A percentile compares a stretch with the other conserved stretches of the same genome.
phyloP scores from a whole-genome alignment of 1,284 basidiomycete species.

The Microbotryum scabiosae region DNA sequence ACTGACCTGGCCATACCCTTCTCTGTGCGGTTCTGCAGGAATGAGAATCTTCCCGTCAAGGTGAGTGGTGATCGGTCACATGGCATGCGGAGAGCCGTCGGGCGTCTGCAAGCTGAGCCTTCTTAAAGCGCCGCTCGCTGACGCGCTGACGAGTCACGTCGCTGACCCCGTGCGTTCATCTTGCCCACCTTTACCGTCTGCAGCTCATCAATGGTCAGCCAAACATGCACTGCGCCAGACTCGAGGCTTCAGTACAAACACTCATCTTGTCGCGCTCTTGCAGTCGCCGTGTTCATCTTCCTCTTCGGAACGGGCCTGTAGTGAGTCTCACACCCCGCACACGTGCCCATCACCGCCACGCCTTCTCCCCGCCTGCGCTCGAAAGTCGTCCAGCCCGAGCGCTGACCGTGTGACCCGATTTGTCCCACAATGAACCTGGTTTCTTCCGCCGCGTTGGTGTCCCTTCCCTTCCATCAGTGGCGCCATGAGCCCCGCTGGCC shows the following conservation, averaged over 20 bases:
- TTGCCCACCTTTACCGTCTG: background rate
- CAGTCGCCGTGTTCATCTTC: conserved; percentile 22
- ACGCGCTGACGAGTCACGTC: background rate
- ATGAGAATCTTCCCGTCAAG: conserved; percentile 28
- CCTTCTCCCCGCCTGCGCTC: background rate
- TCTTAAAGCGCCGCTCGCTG: background rate
- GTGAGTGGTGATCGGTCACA: background rate
- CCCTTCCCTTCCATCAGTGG: background rate
- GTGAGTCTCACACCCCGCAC: conserved; percentile 3
- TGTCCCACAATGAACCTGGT: background rate
- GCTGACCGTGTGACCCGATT: too few relatives aligned
- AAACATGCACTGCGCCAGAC: background rate
- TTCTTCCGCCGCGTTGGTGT: background rate
- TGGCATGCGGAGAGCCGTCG: background rate
- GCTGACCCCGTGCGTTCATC: background rate
- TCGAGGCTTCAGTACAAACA: background rate
- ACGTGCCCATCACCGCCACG: too few relatives aligned
- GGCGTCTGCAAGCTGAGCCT: background rate
- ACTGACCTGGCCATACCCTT: background rate
- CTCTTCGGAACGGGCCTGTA: conserved; percentile 31
- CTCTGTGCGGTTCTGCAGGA: conserved; percentile 5
- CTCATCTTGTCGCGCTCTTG: conserved; percentile 5
- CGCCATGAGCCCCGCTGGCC: conserved; percentile 4
- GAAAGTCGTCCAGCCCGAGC: too few relatives aligned
- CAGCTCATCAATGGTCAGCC: conserved; percentile 1